phyloP scores from a whole-genome alignment of 176 grass and related monocot genomes.

The Oryza glaberrima region DNA sequence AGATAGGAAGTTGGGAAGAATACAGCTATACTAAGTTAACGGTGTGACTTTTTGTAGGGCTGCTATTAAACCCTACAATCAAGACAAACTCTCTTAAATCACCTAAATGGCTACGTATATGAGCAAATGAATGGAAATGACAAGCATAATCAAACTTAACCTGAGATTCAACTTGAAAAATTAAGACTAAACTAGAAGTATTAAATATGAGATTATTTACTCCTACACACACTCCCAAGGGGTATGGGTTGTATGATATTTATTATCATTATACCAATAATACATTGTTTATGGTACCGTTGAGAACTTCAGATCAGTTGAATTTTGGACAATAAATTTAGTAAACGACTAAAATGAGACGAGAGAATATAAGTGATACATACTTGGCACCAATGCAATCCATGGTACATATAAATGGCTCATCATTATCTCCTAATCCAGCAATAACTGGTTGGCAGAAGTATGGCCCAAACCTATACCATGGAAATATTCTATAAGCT shows the following conservation, averaged over 20 bases:
- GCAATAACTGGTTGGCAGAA: slow-evolving; percentile 93
- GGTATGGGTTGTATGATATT: background rate
- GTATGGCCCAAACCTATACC: slow-evolving; percentile 77
- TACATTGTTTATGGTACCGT: background rate
- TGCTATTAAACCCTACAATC: background rate
- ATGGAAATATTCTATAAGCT: slow-evolving; percentile 25
- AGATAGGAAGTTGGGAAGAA: background rate
- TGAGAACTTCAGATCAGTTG: background rate
- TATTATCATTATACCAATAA: background rate
- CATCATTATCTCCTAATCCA: slow-evolving; percentile 80
- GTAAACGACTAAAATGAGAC: background rate
- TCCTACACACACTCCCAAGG: background rate
- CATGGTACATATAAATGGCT: slow-evolving; percentile 98
- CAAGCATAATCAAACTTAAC: slow-evolving; percentile 16
- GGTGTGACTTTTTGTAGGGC: background rate
- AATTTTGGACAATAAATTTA: background rate
- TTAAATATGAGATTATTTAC: slow-evolving; percentile 1
- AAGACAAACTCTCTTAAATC: background rate
- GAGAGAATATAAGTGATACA: slow-evolving; percentile 28
- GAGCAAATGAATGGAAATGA: background rate
- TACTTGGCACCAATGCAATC: slow-evolving; percentile 98
- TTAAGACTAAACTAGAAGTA: background rate
- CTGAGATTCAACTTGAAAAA: background rate
- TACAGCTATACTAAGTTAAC: background rate
- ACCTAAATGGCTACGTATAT: background rate